Evolutionary conservation across 2,329 filamentous ascomycete genomes (phyloP).

Genomic region (Stagonosporopsis cucurbitacearum): DNA sequence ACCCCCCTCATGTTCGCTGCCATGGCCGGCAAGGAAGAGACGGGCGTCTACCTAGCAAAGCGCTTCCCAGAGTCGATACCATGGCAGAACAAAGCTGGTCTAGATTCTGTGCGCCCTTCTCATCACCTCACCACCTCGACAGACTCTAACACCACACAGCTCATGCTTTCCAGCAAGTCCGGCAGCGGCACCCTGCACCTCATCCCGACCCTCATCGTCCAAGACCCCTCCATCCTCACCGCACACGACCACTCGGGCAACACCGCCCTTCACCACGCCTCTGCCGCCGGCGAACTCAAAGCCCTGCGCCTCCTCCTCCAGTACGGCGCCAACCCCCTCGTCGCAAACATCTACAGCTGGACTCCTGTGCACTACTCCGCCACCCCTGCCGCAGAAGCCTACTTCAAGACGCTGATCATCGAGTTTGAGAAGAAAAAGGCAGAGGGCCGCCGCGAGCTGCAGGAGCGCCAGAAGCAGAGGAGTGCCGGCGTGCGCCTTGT

Average conservation of each 20-base stretch:
- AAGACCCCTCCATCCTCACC: conserved; percentile 37
- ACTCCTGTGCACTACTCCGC: conserved; percentile 83
- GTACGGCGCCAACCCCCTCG: conserved; percentile 76
- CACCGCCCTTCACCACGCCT: conserved; percentile 86
- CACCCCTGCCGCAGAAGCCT: conserved; percentile 82
- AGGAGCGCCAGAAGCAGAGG: conserved; percentile 41
- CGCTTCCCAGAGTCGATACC: conserved; percentile 68
- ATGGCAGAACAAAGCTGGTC: conserved; percentile 69
- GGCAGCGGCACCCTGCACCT: conserved; percentile 54
- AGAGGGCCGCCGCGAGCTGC: conserved; percentile 46
- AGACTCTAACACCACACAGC: conserved; percentile 26
- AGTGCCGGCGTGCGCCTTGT: conserved; percentile 46
- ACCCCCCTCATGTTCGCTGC: conserved; percentile 84
- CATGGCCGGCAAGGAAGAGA: conserved; percentile 70
- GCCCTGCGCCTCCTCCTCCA: conserved; percentile 78
- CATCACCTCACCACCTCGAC: no score
- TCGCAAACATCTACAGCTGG: conserved; percentile 79
- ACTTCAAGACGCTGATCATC: conserved; percentile 76
- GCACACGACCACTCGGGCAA: conserved; percentile 74
- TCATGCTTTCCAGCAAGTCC: conserved; percentile 50
- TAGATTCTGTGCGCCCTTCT: conserved; percentile 65
- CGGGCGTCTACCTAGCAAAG: conserved; percentile 74
- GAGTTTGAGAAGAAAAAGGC: conserved; percentile 71
- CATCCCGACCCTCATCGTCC: conserved; percentile 46
- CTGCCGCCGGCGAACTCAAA: conserved; percentile 78